Conservation (phyloP, 768 basidiomycete species). For the Ephemerocybe angulata region DNA sequence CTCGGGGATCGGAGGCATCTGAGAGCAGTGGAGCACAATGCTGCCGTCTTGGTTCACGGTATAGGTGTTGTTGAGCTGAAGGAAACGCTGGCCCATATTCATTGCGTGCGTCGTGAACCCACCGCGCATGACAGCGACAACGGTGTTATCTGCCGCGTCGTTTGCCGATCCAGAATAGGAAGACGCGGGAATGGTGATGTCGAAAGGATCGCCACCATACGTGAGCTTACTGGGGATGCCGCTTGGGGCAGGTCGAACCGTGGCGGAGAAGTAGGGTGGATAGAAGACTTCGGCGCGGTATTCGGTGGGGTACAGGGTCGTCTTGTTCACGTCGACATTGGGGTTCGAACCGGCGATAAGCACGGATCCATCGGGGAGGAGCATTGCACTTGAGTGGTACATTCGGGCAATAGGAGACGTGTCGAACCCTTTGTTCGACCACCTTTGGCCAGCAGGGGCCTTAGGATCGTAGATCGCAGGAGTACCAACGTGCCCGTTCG, state of each 20-base stretch:
- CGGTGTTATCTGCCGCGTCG: conserved; percentile 68
- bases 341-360: conserved; percentile 92
- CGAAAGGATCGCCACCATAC: conserved; percentile 82
- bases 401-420: conserved; percentile 69
- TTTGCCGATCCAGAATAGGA: conserved; percentile 69
- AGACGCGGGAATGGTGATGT: conserved; percentile 62
- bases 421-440: conserved; percentile 63
- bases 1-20: conserved; percentile 80
- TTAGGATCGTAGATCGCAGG: conserved; percentile 86
- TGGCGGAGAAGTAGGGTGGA: conserved; percentile 78
- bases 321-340: conserved; percentile 73
- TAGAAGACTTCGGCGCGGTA: conserved; percentile 89
- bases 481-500: conserved; percentile 70
- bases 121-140: conserved; percentile 74
- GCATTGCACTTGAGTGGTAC: conserved; percentile 90
- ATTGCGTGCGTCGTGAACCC: conserved; percentile 85
- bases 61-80: conserved; percentile 85
- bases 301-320: conserved; percentile 66
- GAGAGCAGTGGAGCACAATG: conserved; percentile 74
- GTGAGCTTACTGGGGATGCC: conserved; percentile 70
- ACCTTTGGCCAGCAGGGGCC: conserved; percentile 65
- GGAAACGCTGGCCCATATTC: conserved; percentile 82
- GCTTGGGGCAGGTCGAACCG: conserved; percentile 61
- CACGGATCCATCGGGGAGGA: conserved; percentile 84
- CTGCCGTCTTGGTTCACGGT: conserved; percentile 75